These are phyloP conservation scores for Corniculantispora saksenae DNA, from an alignment of 2,329 filamentous ascomycete genomes.

Conservation along the genomic window DNA sequence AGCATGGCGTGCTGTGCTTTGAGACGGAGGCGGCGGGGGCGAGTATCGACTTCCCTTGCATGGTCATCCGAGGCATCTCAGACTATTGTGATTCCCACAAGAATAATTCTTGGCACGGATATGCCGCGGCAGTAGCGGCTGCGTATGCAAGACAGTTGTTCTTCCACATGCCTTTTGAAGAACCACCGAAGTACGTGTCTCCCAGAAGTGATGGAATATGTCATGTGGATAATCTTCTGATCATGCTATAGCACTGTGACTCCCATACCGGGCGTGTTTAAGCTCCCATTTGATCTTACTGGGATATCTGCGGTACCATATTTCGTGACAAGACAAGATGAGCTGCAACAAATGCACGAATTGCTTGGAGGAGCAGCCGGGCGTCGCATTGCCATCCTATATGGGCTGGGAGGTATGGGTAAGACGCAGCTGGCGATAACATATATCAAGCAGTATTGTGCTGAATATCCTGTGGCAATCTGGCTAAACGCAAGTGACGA, in stretches of 20 bases:
- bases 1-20: constrained; percentile 23
- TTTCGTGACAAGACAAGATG: not conserved
- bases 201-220: not conserved
- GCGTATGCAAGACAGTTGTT: constrained; percentile 23
- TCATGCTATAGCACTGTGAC: not conserved
- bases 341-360: not conserved
- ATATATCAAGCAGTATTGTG: constrained; percentile 36
- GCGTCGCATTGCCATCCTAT: constrained; percentile 31
- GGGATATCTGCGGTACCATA: not conserved
- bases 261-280: no score
- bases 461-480: constrained; percentile 41
- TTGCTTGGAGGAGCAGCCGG: constrained; percentile 26
- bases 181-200: constrained; percentile 2
- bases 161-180: constrained; percentile 20
- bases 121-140: constrained; percentile 19
- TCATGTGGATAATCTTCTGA: no score
- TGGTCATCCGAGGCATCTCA: constrained; percentile 24
- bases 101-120: constrained; percentile 20
- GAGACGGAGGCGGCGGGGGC: constrained; percentile 25
- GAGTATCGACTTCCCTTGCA: constrained; percentile 21
- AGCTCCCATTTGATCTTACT: not conserved
- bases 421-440: constrained; percentile 46
- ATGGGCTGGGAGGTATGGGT: constrained; percentile 46
- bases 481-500: constrained; percentile 45
- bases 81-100: constrained; percentile 25